phyloP scores from a whole-genome alignment of 768 basidiomycete genomes.

The Phylloporus arenicola region DNA sequence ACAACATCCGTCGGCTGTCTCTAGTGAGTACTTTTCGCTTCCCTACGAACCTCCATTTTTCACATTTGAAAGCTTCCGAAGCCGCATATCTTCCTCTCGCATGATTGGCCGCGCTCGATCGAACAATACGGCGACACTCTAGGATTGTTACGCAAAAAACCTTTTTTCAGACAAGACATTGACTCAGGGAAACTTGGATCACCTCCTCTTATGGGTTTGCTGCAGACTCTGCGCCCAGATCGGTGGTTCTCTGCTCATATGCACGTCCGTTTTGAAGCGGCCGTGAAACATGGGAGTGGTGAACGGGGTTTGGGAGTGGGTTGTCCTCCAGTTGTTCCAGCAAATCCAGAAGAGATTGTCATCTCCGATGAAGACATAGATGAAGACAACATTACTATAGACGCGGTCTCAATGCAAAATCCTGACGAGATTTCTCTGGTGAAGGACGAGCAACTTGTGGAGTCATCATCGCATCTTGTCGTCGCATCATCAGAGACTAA shows the following conservation, averaged over 20 bases:
- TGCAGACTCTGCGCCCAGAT: conserved; percentile 63
- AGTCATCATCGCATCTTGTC: conserved; percentile 29
- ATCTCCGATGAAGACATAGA: conserved; percentile 34
- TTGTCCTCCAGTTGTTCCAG: not conserved
- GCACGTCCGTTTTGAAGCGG: conserved; percentile 81
- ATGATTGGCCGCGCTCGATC: conserved; percentile 92
- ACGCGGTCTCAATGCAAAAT: conserved; percentile 27
- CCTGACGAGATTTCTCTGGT: conserved; percentile 50
- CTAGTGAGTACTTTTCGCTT: conserved; percentile 41
- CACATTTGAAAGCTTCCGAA: conserved; percentile 44
- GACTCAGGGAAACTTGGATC: conserved; percentile 68
- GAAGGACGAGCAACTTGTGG: conserved; percentile 43
- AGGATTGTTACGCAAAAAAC: conserved; percentile 66
- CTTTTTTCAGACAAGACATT: conserved; percentile 72
- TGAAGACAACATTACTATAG: conserved; percentile 3
- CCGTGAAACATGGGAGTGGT: conserved; percentile 41
- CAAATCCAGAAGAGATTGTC: conserved; percentile 38
- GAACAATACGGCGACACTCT: conserved; percentile 72
- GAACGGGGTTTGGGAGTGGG: not conserved
- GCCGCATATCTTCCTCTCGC: conserved; percentile 81
- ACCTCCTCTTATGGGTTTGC: conserved; percentile 75
- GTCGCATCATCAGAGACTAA: conserved; percentile 43
- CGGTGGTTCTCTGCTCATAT: conserved; percentile 96
- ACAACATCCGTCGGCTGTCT: conserved; percentile 72
- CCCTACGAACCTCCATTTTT: not conserved